Conservation (phyloP, 306 rosid species). For the Canavalia gladiata region DNA sequence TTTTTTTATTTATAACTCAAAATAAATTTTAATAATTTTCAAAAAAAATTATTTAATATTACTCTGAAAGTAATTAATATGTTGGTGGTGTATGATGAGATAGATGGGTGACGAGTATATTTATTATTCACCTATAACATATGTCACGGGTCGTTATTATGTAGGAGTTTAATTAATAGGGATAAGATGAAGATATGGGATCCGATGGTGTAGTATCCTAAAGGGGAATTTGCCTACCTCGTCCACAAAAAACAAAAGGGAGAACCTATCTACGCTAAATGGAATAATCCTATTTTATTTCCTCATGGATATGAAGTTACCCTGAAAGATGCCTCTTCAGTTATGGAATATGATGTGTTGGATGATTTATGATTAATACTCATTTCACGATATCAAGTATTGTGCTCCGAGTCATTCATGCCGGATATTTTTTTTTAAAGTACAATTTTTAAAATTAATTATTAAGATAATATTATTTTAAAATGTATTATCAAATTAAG, state of each 20-base stretch:
- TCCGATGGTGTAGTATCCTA: conserved; percentile 30
- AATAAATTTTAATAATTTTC: not conserved
- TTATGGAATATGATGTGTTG: conserved; percentile 35
- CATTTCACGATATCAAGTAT: conserved; percentile 11
- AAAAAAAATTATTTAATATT: not conserved
- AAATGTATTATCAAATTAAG: too few relatives aligned
- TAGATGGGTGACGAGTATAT: conserved; percentile 29
- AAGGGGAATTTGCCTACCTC: conserved; percentile 2
- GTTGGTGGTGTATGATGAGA: conserved; percentile 18
- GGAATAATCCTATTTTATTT: conserved; percentile 11
- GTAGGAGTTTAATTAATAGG: conserved; percentile 28
- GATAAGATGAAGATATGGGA: conserved; percentile 34
- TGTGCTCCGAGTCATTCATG: not conserved
- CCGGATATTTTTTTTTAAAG: too few relatives aligned
- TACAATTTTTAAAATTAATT: too few relatives aligned
- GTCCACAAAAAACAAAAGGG: conserved; percentile 17
- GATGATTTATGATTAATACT: not conserved
- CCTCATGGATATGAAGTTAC: conserved; percentile 11
- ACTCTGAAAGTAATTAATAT: not conserved
- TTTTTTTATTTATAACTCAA: not conserved
- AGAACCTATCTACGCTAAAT: conserved; percentile 13
- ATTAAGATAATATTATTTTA: too few relatives aligned
- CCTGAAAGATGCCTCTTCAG: not conserved
- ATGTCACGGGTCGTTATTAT: conserved; percentile 47
- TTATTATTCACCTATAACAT: conserved; percentile 44